These are phyloP conservation scores for Euphrasia confusa DNA, from an alignment of 257 asterid species.

Conservation along the genomic window DNA sequence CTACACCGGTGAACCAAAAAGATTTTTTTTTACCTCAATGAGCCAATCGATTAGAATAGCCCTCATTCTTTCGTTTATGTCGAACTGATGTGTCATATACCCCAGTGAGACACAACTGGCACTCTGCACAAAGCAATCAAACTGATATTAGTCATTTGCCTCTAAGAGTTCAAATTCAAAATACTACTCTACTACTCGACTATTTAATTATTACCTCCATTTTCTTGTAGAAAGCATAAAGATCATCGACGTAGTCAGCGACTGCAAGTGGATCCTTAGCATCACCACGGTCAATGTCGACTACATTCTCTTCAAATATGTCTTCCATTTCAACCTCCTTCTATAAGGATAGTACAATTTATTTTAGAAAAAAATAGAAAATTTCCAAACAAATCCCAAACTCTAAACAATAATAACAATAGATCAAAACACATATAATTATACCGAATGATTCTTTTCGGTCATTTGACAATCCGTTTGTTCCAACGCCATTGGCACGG, in stretches of 20 bases:
- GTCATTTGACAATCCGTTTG: conserved; percentile 38
- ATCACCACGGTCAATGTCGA: conserved; percentile 67
- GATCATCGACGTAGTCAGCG: conserved; percentile 76
- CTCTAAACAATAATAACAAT: neutral
- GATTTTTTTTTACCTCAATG: conserved; percentile 46
- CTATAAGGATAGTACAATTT: conserved; percentile 9
- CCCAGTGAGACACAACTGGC: conserved; percentile 68
- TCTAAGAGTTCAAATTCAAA: neutral
- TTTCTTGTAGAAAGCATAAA: conserved; percentile 64
- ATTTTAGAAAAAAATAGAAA: neutral
- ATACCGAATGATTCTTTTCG: conserved; percentile 47
- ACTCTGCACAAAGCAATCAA: conserved; percentile 36
- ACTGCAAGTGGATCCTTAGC: conserved; percentile 68
- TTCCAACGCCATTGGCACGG: conserved; percentile 78
- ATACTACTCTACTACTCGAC: neutral
- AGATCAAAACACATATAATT: neutral
- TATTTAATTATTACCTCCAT: conserved; percentile 61
- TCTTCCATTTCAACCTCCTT: conserved; percentile 95
- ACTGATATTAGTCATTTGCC: too few species aligned
- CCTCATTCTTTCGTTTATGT: conserved; percentile 84
- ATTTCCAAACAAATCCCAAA: neutral
- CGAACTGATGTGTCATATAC: conserved; percentile 71
- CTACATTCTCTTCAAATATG: conserved; percentile 59
- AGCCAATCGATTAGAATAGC: conserved; percentile 93
- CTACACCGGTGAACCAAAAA: too few species aligned